Percentiles rank a stretch among this genome's conserved stretches.
phyloP scores from a whole-genome alignment of 2,329 filamentous ascomycete species.

The Pseudocercospora eumusae region DNA sequence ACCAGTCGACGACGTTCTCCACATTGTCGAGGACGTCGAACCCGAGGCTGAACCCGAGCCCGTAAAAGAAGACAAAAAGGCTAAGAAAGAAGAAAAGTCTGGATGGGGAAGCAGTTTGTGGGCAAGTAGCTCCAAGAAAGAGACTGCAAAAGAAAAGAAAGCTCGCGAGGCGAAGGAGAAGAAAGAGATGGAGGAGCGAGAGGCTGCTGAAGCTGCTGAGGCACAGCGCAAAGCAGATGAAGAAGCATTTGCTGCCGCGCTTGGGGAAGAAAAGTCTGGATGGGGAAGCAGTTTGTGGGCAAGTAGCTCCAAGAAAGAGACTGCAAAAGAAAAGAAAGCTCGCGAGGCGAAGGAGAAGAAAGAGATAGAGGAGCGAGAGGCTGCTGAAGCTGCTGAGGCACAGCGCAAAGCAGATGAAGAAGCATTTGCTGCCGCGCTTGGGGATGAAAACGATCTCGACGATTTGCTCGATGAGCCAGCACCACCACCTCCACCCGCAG shows the following conservation, averaged over 20 bases:
- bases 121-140: conserved; percentile 42
- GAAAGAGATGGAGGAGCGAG: conserved; percentile 48
- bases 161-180: conserved; percentile 50
- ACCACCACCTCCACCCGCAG: conserved; percentile 20
- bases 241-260: conserved; percentile 41
- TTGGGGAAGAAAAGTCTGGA: conserved; percentile 48
- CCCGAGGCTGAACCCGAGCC: conserved; percentile 24
- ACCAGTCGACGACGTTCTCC: conserved; percentile 33
- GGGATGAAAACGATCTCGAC: conserved; percentile 40
- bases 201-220: conserved; percentile 42
- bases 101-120: conserved; percentile 37
- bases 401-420: conserved; percentile 41
- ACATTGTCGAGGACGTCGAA: conserved; percentile 32
- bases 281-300: conserved; percentile 38
- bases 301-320: conserved; percentile 41
- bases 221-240: conserved; percentile 40
- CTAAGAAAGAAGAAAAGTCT: conserved; percentile 47
- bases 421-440: conserved; percentile 41
- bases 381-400: conserved; percentile 41
- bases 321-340: conserved; percentile 38
- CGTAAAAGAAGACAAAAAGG: conserved; percentile 45
- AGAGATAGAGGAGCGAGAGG: conserved; percentile 46
- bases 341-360: conserved; percentile 51
- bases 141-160: conserved; percentile 38
- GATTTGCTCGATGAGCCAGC: conserved; percentile 35